Percentiles rank a stretch among this genome's conserved stretches.
phyloP scores from a whole-genome alignment of 352 stramenopile genomes.

The Pythium periplocum region DNA sequence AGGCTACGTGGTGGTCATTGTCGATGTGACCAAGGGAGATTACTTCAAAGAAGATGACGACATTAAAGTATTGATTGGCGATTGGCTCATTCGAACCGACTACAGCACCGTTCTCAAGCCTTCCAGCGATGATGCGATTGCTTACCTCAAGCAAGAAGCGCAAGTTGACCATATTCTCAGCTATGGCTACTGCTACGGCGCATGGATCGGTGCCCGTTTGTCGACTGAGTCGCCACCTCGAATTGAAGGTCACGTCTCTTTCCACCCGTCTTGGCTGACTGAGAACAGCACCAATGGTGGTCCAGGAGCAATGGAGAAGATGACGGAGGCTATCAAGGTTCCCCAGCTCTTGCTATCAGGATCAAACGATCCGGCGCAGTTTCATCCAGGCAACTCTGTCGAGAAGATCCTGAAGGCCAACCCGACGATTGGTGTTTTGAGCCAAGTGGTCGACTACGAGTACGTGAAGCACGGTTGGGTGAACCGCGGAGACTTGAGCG shows the following conservation, averaged over 20 bases:
- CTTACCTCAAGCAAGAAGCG: no score
- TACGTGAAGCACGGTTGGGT: conserved; percentile 6
- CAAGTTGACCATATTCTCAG: no score
- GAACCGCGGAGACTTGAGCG: conserved; percentile 5
- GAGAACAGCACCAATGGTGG: conserved; percentile 29
- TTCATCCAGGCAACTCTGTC: conserved; percentile 28
- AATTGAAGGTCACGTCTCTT: conserved; percentile 18
- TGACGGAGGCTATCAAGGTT: conserved; percentile 28
- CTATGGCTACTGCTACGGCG: no score
- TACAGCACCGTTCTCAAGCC: conserved; percentile 7
- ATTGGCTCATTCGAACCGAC: conserved; percentile 9
- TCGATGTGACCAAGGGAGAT: conserved; percentile 24
- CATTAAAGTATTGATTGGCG: conserved; percentile 8
- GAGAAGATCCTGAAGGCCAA: conserved; percentile 27
- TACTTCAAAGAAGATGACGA: background rate
- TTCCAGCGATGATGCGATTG: background rate
- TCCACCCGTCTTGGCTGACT: conserved; percentile 24
- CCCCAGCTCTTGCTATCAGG: conserved; percentile 40
- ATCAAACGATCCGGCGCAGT: conserved; percentile 34
- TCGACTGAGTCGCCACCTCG: conserved; percentile 1
- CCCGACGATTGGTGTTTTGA: conserved; percentile 5
- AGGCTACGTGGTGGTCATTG: conserved; percentile 32
- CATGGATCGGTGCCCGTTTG: no score
- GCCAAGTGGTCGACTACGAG: conserved; percentile 1
- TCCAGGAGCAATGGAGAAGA: conserved; percentile 25